Conservation (phyloP, 805 yeast genomes). For the Yarrowia sp. region DNA sequence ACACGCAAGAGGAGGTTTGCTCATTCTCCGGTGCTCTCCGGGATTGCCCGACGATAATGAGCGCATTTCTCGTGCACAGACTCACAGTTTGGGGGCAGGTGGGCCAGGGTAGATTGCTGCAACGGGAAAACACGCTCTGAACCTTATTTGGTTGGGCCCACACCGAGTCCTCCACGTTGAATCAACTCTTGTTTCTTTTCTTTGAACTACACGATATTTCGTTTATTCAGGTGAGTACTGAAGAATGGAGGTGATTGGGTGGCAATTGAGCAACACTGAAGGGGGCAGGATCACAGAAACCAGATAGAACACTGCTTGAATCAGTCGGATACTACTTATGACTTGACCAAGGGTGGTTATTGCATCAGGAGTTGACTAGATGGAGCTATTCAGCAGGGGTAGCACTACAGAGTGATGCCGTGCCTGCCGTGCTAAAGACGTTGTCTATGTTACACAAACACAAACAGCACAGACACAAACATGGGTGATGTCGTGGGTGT, state of each 20-base stretch:
- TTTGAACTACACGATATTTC: conserved; percentile 13
- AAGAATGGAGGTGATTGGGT: neutral
- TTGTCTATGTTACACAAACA: too few relatives aligned
- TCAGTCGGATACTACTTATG: neutral
- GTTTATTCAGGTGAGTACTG: conserved; percentile 18
- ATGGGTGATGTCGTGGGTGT: too few relatives aligned
- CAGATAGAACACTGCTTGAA: neutral
- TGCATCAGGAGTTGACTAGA: too few relatives aligned
- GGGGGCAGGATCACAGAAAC: neutral
- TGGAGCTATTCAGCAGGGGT: too few relatives aligned
- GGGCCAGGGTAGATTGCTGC: conserved; percentile 3
- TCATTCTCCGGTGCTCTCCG: neutral
- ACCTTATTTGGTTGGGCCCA: neutral
- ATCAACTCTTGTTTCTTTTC: neutral
- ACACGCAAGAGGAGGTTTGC: neutral
- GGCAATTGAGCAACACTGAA: neutral
- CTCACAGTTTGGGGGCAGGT: neutral
- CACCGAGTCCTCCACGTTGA: neutral
- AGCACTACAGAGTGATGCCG: too few relatives aligned
- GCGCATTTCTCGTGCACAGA: neutral
- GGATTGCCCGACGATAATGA: neutral
- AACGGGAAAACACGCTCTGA: neutral
- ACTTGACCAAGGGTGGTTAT: too few relatives aligned
- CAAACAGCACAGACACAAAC: too few relatives aligned
- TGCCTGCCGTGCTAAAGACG: too few relatives aligned